These are phyloP conservation scores for Agarophyton chilense DNA, from an alignment of 23 red algal genomes.

Conservation along the genomic window DNA sequence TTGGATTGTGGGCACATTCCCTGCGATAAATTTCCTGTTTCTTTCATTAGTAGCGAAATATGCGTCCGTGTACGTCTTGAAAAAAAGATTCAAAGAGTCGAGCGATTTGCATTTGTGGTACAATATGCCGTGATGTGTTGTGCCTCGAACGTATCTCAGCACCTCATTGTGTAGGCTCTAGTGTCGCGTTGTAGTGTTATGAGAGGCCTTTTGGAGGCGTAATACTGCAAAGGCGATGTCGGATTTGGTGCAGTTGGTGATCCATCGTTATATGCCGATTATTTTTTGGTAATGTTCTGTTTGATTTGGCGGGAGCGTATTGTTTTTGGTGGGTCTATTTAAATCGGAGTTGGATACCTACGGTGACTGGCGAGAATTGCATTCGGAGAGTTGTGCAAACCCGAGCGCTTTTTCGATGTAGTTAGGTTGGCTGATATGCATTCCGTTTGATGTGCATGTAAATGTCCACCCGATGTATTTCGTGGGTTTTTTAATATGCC, in stretches of 20 bases:
- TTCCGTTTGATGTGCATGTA: not conserved
- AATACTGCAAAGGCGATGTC: not conserved
- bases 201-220: not conserved
- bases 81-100: too few relatives aligned
- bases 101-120: too few relatives aligned
- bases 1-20: too few relatives aligned
- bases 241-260: not conserved
- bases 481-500: not conserved
- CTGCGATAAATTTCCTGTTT: slow-evolving; percentile 4
- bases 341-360: not conserved
- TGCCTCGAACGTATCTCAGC: too few relatives aligned
- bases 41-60: not conserved
- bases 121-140: not conserved
- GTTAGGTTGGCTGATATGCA: slow-evolving; percentile 12
- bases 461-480: not conserved
- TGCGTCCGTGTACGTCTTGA: not conserved
- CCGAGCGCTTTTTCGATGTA: not conserved
- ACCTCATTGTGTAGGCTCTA: not conserved
- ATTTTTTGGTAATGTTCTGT: not conserved
- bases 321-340: not conserved
- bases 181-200: not conserved
- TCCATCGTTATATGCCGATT: not conserved
- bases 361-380: not conserved
- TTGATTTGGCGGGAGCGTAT: not conserved
- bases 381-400: not conserved